Evolutionary conservation across 2,329 filamentous ascomycete species (phyloP).

Genomic region (Hypoxylon sp.): DNA sequence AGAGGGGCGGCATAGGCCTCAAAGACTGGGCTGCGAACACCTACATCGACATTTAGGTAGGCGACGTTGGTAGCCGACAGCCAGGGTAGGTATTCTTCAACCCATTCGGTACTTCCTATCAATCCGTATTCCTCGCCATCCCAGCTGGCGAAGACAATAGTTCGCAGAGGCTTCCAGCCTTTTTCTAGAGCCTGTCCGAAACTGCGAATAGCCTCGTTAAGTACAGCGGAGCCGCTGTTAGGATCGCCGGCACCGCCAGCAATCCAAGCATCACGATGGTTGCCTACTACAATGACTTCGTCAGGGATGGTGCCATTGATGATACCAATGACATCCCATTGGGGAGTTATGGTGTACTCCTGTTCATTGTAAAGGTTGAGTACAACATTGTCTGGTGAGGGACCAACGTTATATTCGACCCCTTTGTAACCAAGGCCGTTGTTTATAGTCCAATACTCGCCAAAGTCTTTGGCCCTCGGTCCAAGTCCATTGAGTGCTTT

Average conservation of each 20-base stretch:
- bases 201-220: constrained; percentile 82
- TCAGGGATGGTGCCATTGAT: constrained; percentile 89
- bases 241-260: constrained; percentile 86
- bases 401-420: constrained; percentile 87
- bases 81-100: constrained; percentile 90
- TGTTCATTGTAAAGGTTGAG: constrained; percentile 85
- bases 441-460: constrained; percentile 77
- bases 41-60: constrained; percentile 89
- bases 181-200: constrained; percentile 78
- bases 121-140: constrained; percentile 89
- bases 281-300: constrained; percentile 91
- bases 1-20: constrained; percentile 78
- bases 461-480: constrained; percentile 80
- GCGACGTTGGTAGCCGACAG: constrained; percentile 79
- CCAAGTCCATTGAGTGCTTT: constrained; percentile 91
- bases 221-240: constrained; percentile 83
- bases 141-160: constrained; percentile 90
- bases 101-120: constrained; percentile 91
- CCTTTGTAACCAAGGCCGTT: constrained; percentile 84
- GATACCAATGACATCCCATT: constrained; percentile 93
- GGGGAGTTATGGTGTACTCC: constrained; percentile 83
- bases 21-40: constrained; percentile 76
- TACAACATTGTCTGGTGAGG: constrained; percentile 78
- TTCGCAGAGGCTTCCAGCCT: constrained; percentile 89
- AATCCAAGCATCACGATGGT: constrained; percentile 92